Base-by-base conservation (phyloP, 2,329 filamentous ascomycete species). In the Epichloe sibirici region DNA sequence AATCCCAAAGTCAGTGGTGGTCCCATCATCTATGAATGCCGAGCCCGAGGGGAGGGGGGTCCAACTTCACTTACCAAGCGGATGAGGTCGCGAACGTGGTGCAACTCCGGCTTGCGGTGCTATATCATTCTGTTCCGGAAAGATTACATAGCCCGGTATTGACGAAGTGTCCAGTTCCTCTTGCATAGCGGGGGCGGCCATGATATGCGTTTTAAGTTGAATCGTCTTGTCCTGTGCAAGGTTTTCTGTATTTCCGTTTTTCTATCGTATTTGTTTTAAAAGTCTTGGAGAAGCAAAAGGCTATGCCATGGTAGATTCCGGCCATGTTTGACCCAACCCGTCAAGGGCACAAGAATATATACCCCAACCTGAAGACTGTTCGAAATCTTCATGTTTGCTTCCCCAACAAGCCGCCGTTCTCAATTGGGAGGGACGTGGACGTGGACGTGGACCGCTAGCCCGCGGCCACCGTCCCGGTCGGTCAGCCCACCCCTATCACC, bases 131-230 rank as follows among this genome's bases (percentile, higher is more conserved):
- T 69, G 70, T 59, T 71, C 69, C 62, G 69, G 71, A 61, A 66
- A 71, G 56, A 74, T 70, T 54, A 69, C 71, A 65, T 73, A 74
- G 49, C 71, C 71, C 58, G 71, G 63, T 62, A 74, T 69, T 56
- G 67, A 67, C 56, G 65, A 64, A 55, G 69, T 71, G 62, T 74
- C 71, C 13, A 55, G 42, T 35, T 56, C 35, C 34, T 55, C 55
- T 45, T 55, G 56, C 51, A 58, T 50, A 23, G 52, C 28, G 17
- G 57, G 53, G 25, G 57, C 51, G 48, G 59, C 57, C 59, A 60
- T 61, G 51, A 47, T 56, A 51, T 25, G 23, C 39, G 28, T 17
- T 31, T 28, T 13, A 34, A 15, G 43, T 45, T 2, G 5, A 44
- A 44, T 25, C 12, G 12, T 9, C 23, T 44, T 17, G 42, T 44